phyloP scores from a whole-genome alignment of 2,329 filamentous ascomycete genomes.

The Claviceps citrina region DNA sequence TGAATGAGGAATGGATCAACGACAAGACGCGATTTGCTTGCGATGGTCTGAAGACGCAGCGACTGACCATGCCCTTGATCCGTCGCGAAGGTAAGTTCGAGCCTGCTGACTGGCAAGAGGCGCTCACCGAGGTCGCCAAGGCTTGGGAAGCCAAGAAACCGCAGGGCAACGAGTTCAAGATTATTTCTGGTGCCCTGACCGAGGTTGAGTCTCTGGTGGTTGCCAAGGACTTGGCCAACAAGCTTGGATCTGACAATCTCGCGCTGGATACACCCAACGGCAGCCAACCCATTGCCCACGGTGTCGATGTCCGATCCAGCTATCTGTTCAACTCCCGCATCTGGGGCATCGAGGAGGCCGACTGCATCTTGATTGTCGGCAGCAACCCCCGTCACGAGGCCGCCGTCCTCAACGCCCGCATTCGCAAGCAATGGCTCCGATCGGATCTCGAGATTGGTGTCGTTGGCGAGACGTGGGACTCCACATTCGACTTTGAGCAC shows the following conservation, averaged over 20 bases:
- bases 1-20: constrained; percentile 99
- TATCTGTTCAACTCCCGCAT: constrained; percentile 96
- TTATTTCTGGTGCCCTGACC: constrained; percentile 74
- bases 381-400: constrained; percentile 94
- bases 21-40: constrained; percentile 95
- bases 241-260: constrained; percentile 88
- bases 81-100: constrained; percentile 82
- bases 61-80: constrained; percentile 81
- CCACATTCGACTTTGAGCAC: constrained; percentile 90
- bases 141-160: constrained; percentile 68
- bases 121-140: constrained; percentile 68
- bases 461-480: constrained; percentile 79
- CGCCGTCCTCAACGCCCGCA: constrained; percentile 86
- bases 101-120: constrained; percentile 90
- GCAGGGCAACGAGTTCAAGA: constrained; percentile 90
- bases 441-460: constrained; percentile 88
- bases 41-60: constrained; percentile 90
- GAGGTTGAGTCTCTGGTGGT: constrained; percentile 90
- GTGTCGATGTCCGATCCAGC: constrained; percentile 83
- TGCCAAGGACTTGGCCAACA: constrained; percentile 94
- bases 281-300: constrained; percentile 72
- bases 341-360: constrained; percentile 83
- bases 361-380: constrained; percentile 79
- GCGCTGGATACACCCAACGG: constrained; percentile 81
- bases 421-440: constrained; percentile 93